phyloP scores from a whole-genome alignment of 371 early-diverging fungal genomes.

The Mucor plumbeus region DNA sequence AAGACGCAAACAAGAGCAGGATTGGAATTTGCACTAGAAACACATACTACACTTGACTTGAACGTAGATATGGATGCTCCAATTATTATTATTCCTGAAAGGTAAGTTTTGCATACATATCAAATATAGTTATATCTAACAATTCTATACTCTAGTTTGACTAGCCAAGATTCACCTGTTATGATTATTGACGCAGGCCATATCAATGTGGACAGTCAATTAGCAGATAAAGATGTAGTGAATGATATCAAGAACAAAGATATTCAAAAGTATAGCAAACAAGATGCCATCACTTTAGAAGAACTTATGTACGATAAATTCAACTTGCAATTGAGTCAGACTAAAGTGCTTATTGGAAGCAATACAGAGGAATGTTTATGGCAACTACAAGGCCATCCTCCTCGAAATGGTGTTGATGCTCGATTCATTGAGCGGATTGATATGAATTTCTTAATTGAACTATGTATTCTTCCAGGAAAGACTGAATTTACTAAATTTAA shows the following conservation, averaged over 20 bases:
- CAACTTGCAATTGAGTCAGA: constrained; percentile 66
- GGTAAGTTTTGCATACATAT: constrained; percentile 27
- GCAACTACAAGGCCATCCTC: constrained; percentile 48
- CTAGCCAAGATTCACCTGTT: constrained; percentile 53
- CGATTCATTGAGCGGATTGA: constrained; percentile 80
- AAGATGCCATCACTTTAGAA: constrained; percentile 66
- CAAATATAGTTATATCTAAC: not conserved
- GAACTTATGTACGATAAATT: constrained; percentile 85
- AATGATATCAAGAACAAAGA: constrained; percentile 63
- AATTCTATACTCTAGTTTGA: constrained; percentile 14
- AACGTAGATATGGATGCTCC: constrained; percentile 88
- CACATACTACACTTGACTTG: constrained; percentile 78
- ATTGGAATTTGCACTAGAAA: constrained; percentile 77
- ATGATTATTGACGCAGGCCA: constrained; percentile 86
- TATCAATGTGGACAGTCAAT: constrained; percentile 72
- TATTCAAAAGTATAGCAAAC: constrained; percentile 48
- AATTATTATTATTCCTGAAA: constrained; percentile 83
- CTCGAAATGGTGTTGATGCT: constrained; percentile 35
- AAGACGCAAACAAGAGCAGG: constrained; percentile 80
- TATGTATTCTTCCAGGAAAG: constrained; percentile 77
- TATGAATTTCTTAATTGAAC: constrained; percentile 67
- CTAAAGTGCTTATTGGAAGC: constrained; percentile 69
- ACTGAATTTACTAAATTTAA: constrained; percentile 70
- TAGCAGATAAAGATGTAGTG: constrained; percentile 65
- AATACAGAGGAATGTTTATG: constrained; percentile 71